Conservation (phyloP, 2,329 filamentous ascomycete species). For the Trichoderma hamatum region DNA sequence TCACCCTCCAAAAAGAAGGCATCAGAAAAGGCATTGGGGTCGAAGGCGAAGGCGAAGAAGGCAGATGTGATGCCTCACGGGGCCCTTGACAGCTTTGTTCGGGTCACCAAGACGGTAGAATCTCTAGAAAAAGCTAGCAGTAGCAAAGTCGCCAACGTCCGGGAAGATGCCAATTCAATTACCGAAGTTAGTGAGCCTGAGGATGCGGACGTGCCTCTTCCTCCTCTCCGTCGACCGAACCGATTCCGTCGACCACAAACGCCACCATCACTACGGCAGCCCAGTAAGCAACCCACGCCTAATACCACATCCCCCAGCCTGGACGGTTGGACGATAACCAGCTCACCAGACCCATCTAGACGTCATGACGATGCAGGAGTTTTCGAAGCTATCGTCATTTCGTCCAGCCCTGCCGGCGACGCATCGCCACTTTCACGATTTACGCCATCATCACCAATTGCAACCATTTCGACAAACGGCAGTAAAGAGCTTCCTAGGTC, state of each 20-base stretch:
- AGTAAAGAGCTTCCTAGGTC: slow-evolving; percentile 33
- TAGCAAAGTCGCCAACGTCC: background rate
- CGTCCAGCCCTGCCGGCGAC: slow-evolving; percentile 46
- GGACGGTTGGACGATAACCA: slow-evolving; percentile 43
- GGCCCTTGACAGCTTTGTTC: slow-evolving; percentile 48
- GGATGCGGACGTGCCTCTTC: background rate
- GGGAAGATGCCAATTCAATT: background rate
- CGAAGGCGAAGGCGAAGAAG: slow-evolving; percentile 31
- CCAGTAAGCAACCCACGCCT: slow-evolving; percentile 44
- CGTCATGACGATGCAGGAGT: slow-evolving; percentile 32
- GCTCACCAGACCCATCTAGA: slow-evolving; percentile 50
- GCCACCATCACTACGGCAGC: slow-evolving; percentile 34
- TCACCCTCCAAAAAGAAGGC: slow-evolving; percentile 34
- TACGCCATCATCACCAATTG: slow-evolving; percentile 30
- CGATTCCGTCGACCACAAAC: slow-evolving; percentile 28
- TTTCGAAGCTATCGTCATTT: slow-evolving; percentile 48
- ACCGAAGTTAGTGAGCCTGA: slow-evolving; percentile 5
- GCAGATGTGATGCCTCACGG: slow-evolving; percentile 34
- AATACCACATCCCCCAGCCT: slow-evolving; percentile 32
- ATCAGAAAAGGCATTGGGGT: slow-evolving; percentile 30
- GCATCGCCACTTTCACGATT: slow-evolving; percentile 38
- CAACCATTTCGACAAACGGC: slow-evolving; percentile 23
- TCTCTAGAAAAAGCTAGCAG: slow-evolving; percentile 6
- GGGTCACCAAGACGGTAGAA: slow-evolving; percentile 42
- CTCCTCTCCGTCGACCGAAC: slow-evolving; percentile 16